Evolutionary conservation across 2,329 filamentous ascomycete species (phyloP), one percentile per base, ranked within the genome.

Genomic region (Beauveria asiatica): DNA sequence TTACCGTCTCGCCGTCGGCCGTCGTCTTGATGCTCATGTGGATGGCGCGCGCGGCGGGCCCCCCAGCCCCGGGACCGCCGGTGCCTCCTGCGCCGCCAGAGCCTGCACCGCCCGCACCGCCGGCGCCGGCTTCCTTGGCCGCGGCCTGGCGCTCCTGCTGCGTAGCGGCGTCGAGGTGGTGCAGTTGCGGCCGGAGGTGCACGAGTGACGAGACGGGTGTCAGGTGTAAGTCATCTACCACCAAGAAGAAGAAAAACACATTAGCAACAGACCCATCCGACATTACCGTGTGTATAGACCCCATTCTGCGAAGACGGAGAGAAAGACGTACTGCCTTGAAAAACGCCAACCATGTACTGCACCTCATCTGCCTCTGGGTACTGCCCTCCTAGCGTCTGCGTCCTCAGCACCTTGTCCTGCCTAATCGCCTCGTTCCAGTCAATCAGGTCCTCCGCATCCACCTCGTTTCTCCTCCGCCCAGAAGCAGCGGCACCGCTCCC

Each of bases 291-390:
- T 37, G 33, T 37, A 5, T 37, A 37, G 1, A 1, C 33, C 33
- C 5, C 33, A 37, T 37, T 5, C 10, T 25, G 21, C 11, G n/a
- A 49, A 5, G 27, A 37, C 11, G 33, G 11, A 37, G 33, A 16
- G 33, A 11, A 37, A 37, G 6, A 78, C 85, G 67, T 74, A 93
- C 90, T 84, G 56, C 87, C 87, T 70, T 88, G 84, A 71, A 97
- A 97, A n/a, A 92, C 88, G 30, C 91, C 94, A 54, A 97, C 81
- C 86, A 97, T 95, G 76, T 96, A 96, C 65, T 90, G 87, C 23
- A 88, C 87, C 64, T 87, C 83, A 64, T 86, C 84, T 3, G 85
- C 78, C 45, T 84, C 81, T 13, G 86, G 80, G 63, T 90, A 86
- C 71, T 93, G 87, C 0, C 94, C 94, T 50, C 92, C 92, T 23